Conservation (phyloP, 2,329 filamentous ascomycete species). For the Epichloe coenophiala region DNA sequence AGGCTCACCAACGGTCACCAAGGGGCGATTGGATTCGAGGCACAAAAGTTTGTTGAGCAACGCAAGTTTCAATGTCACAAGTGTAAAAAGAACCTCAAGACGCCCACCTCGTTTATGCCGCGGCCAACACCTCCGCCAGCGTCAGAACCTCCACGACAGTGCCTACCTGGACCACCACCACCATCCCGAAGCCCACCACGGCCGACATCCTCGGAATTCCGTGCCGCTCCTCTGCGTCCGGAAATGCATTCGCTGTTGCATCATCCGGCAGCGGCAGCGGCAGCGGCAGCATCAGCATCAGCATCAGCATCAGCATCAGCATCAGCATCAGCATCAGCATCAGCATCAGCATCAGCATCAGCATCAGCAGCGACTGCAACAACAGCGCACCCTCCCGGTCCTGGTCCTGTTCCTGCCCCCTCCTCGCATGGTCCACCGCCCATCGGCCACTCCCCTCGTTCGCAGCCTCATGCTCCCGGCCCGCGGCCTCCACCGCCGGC, state of each 20-base stretch:
- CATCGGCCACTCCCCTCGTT: constrained; percentile 7
- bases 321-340: background rate
- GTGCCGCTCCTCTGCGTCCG: constrained; percentile 9
- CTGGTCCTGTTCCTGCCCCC: constrained; percentile 10
- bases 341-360: background rate
- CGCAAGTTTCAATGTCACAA: constrained; percentile 62
- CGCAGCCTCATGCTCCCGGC: too few relatives aligned
- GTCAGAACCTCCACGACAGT: constrained; percentile 10
- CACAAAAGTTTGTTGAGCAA: constrained; percentile 45
- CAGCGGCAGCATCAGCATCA: background rate
- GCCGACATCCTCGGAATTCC: constrained; percentile 13
- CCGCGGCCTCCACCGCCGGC: constrained; percentile 10
- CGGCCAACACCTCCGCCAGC: constrained; percentile 9
- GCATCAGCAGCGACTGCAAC: background rate
- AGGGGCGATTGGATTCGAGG: constrained; percentile 38
- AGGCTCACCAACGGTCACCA: constrained; percentile 38
- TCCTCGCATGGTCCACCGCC: constrained; percentile 10
- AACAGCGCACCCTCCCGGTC: background rate
- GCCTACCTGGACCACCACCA: constrained; percentile 7
- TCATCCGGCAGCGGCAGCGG: constrained; percentile 1
- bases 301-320: background rate
- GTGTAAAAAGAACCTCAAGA: constrained; percentile 45
- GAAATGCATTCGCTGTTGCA: constrained; percentile 10
- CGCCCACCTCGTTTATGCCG: constrained; percentile 20
- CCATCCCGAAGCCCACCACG: constrained; percentile 16